A percentile compares a stretch with the other conserved stretches of the same genome.
phyloP scores from a whole-genome alignment of 2,329 filamentous ascomycete genomes.

The Penicillium polonicum region DNA sequence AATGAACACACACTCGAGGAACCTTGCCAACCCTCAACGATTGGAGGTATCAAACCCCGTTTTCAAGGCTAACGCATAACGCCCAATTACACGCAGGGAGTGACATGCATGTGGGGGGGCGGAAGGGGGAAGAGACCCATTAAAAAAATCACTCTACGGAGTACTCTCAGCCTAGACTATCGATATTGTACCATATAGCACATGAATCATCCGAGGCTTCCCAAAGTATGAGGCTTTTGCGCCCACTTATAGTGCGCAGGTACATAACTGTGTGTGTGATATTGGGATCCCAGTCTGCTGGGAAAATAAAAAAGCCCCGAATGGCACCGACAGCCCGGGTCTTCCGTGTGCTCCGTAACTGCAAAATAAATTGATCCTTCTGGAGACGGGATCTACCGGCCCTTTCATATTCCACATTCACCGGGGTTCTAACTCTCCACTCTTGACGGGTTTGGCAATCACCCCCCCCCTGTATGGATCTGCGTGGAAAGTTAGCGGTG shows the following conservation, averaged over 20 bases:
- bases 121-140: background rate
- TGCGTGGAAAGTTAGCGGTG: background rate
- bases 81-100: background rate
- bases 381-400: constrained; percentile 10
- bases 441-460: background rate
- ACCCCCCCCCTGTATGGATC: background rate
- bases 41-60: background rate
- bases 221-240: background rate
- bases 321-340: background rate
- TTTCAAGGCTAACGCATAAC: background rate
- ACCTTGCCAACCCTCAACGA: background rate
- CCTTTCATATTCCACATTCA: constrained; percentile 3
- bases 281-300: background rate
- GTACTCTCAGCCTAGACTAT: background rate
- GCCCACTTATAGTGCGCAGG: background rate
- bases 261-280: background rate
- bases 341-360: background rate
- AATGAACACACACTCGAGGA: background rate
- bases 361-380: background rate
- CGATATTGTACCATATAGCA: background rate
- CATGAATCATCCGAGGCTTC: background rate
- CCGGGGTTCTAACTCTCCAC: background rate
- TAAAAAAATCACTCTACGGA: background rate
- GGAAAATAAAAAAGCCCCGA: background rate
- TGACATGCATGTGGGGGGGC: constrained; percentile 9